Base-by-base conservation (phyloP, 2,329 filamentous ascomycete genomes). In the Aspergillus fumigatiaffinis region DNA sequence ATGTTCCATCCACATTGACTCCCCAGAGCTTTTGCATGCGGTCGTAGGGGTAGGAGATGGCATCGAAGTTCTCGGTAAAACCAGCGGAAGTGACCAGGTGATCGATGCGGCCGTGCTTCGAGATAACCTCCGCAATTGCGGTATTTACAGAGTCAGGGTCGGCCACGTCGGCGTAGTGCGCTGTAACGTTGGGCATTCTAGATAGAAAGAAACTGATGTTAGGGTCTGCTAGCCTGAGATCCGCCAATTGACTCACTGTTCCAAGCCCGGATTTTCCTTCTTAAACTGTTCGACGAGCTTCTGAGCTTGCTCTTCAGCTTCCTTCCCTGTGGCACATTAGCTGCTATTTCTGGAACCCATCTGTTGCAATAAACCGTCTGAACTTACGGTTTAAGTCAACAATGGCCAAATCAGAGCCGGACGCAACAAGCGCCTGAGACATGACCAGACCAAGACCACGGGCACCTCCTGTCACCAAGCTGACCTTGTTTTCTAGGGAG, bases 41-140 rank as follows among this genome's bases (percentile, higher is more conserved):
- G 66, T 96, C 91, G 65, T 92, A 86, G 0, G 92, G 92, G 77
- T 97, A 97, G 65, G 87, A 87, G 68, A 92, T 89, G 50, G 93
- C 93, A 68, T 95, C 89, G 70, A 92, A 95, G 80, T 97, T 97
- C 80, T 97, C 93, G 14, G 91, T 94, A 79, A 97, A 96, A 49
- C 93, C 93, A 51, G 93, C 93, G n/a, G 91, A 95, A 26, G 93
- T 97, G 67, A 97, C 92, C 26, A 97, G 84, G 76, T 91, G 88
- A 77, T 96, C 92, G 66, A 97, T 91, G 74, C 89, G 88, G 75
- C 88, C 87, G 72, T 96, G 92, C 58, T 83, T 77, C 51, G 79
- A 67, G 52, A 93, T 72, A 63, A 93, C 83, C 59, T 91, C 88
- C 41, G 81, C 79, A 64, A 97, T 82, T 66, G 89, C 89, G 32